These are phyloP conservation scores for Corymbia citriodora DNA, from an alignment of 441 rosid genomes.

Conservation along the genomic window DNA sequence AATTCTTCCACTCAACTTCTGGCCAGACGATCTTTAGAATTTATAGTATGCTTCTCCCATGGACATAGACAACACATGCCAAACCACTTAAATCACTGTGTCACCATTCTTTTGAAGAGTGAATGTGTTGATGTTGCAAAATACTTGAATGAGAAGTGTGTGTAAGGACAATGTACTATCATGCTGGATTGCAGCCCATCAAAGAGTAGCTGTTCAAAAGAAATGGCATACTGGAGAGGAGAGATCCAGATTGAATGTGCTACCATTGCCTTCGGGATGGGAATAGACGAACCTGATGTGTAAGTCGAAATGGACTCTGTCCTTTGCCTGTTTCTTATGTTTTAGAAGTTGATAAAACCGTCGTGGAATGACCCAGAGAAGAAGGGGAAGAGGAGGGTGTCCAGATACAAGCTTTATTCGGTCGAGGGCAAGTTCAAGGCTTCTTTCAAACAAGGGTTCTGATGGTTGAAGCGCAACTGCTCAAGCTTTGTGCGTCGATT, in stretches of 20 bases:
- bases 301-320: neutral
- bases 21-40: too few relatives aligned
- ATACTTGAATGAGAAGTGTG: neutral
- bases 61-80: too few relatives aligned
- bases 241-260: neutral
- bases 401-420: too few relatives aligned
- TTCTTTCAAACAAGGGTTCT: too few relatives aligned
- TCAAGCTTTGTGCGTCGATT: too few relatives aligned
- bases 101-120: neutral
- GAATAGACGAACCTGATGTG: neutral
- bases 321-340: neutral
- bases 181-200: neutral
- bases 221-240: neutral
- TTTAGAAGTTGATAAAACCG: too few relatives aligned
- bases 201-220: neutral
- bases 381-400: too few relatives aligned
- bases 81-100: too few relatives aligned
- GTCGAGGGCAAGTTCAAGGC: too few relatives aligned
- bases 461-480: too few relatives aligned
- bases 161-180: accelerated
- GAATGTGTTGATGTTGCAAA: neutral
- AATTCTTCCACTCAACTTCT: neutral
- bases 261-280: neutral
- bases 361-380: too few relatives aligned
- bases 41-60: too few relatives aligned